Conservation (phyloP, 2,329 filamentous ascomycete genomes). For the Sporothrix pallida region DNA sequence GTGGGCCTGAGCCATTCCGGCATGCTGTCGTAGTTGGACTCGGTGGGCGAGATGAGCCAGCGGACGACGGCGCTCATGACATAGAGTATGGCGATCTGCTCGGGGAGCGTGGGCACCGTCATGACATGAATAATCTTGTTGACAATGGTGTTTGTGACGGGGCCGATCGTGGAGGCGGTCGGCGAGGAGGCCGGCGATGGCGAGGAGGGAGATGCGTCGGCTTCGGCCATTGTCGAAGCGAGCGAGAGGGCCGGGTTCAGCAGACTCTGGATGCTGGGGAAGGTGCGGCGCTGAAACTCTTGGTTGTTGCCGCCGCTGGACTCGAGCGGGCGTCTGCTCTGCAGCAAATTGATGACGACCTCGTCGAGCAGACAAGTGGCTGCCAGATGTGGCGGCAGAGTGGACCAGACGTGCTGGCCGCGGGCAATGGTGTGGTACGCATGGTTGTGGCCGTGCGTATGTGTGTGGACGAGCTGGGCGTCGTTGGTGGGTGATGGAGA, state of each 20-base stretch:
- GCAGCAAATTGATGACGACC: constrained; percentile 21
- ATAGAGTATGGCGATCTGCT: constrained; percentile 28
- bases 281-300: constrained; percentile 17
- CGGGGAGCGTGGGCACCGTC: constrained; percentile 23
- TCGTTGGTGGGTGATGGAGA: background rate
- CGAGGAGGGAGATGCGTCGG: background rate
- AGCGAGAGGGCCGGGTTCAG: constrained; percentile 11
- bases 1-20: constrained; percentile 41
- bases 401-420: constrained; percentile 27
- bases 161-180: background rate
- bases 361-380: constrained; percentile 23
- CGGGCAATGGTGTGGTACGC: constrained; percentile 12
- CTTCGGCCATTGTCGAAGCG: background rate
- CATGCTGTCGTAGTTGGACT: constrained; percentile 30
- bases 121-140: constrained; percentile 27
- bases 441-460: background rate
- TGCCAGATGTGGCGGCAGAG: constrained; percentile 21
- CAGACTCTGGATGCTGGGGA: constrained; percentile 23
- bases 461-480: constrained; percentile 4
- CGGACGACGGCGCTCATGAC: constrained; percentile 21
- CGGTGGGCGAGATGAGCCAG: constrained; percentile 27
- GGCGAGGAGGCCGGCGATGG: background rate
- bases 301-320: constrained; percentile 20
- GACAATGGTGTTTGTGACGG: constrained; percentile 27
- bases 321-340: constrained; percentile 14